These are phyloP conservation scores for Alternaria gansuensis DNA, from an alignment of 2,329 filamentous ascomycete genomes.

Conservation along the genomic window DNA sequence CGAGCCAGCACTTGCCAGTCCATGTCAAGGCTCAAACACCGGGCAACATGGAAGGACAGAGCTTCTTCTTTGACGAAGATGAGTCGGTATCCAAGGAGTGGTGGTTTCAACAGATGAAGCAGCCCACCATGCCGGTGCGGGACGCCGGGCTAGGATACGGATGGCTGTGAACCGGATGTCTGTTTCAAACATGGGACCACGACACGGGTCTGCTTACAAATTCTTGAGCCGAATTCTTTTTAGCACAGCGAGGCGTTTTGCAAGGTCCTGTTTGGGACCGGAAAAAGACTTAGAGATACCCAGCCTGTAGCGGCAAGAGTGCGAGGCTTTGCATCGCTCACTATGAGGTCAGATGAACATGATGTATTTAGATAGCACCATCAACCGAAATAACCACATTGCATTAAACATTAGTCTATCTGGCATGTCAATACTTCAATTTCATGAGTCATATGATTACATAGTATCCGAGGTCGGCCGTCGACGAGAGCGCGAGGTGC, in stretches of 20 bases:
- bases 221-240: conserved; percentile 24
- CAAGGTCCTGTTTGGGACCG: conserved; percentile 24
- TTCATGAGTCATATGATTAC: background rate
- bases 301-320: conserved; percentile 37
- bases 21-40: conserved; percentile 41
- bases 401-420: background rate
- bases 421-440: background rate
- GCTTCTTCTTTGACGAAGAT: conserved; percentile 54
- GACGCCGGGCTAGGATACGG: conserved; percentile 51
- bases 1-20: conserved; percentile 37
- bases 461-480: background rate
- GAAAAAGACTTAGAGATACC: conserved; percentile 40
- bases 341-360: conserved; percentile 36
- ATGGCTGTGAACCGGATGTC: conserved; percentile 43
- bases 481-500: conserved; percentile 14
- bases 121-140: conserved; percentile 50
- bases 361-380: conserved; percentile 13
- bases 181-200: conserved; percentile 23
- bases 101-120: conserved; percentile 54
- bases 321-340: conserved; percentile 33
- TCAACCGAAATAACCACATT: conserved; percentile 8
- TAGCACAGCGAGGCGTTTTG: conserved; percentile 47
- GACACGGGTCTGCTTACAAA: conserved; percentile 15
- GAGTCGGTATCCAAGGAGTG: conserved; percentile 52
- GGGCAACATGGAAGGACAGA: conserved; percentile 52